Evolutionary conservation across 306 rosid genomes (phyloP).

Genomic region (Aeschynomene evenia): DNA sequence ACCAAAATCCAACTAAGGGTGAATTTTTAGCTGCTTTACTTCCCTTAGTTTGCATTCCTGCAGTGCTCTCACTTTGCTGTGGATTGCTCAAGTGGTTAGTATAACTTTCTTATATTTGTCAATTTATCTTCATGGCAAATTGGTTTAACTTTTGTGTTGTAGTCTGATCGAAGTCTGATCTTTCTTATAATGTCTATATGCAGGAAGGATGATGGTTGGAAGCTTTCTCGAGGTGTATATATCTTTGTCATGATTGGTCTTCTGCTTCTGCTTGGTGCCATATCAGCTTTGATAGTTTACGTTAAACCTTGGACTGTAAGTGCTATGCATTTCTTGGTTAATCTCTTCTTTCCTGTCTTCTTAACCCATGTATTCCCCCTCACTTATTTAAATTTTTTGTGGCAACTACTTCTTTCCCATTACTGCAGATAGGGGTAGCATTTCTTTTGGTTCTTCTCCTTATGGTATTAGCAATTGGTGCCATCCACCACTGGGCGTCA

Average conservation of each 20-base stretch:
- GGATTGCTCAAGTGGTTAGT: slow-evolving; percentile 94
- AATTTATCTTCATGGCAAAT: not conserved
- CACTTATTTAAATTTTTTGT: not conserved
- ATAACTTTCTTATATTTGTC: slow-evolving; percentile 25
- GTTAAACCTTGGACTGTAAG: slow-evolving; percentile 96
- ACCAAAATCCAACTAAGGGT: slow-evolving; percentile 70
- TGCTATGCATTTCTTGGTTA: slow-evolving; percentile 21
- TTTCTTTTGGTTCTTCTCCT: slow-evolving; percentile 94
- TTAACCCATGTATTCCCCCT: not conserved
- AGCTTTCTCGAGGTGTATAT: slow-evolving; percentile 86
- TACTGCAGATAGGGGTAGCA: slow-evolving; percentile 83
- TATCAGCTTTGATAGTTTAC: slow-evolving; percentile 85
- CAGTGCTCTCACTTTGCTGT: slow-evolving; percentile 87
- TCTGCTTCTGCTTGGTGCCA: slow-evolving; percentile 88
- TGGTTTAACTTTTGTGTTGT: slow-evolving; percentile 4
- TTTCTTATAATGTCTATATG: slow-evolving; percentile 34
- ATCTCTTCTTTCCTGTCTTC: not conserved
- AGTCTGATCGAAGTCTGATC: slow-evolving; percentile 29
- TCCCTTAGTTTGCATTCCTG: slow-evolving; percentile 93
- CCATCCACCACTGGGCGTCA: slow-evolving; percentile 97
- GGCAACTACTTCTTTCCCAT: slow-evolving; percentile 21
- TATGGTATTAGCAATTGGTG: slow-evolving; percentile 88
- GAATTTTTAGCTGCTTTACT: slow-evolving; percentile 98
- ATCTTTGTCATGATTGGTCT: slow-evolving; percentile 86
- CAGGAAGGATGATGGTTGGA: slow-evolving; percentile 99